phyloP scores from a whole-genome alignment of 225 moss, liverwort and hornwort species.

The Polytrichum formosum region DNA sequence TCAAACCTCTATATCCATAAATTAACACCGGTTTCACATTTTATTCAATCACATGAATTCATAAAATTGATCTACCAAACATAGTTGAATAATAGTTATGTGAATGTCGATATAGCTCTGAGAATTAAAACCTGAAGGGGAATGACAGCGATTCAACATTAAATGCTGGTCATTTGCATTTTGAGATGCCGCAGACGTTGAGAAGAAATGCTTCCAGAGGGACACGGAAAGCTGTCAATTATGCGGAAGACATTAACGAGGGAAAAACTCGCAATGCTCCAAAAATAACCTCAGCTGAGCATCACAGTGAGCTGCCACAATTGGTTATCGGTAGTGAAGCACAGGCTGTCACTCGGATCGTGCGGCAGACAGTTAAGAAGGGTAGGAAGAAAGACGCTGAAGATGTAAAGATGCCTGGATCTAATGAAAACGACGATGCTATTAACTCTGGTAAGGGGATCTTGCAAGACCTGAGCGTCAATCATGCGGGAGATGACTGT shows the following conservation, averaged over 20 bases:
- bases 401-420: not conserved
- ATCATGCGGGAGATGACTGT: too few species aligned
- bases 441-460: too few species aligned
- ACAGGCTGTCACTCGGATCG: not conserved
- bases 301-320: constrained; percentile 1
- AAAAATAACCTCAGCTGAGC: not conserved
- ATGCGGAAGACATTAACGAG: constrained; percentile 11
- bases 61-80: too few species aligned
- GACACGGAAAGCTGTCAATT: constrained; percentile 21
- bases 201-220: constrained; percentile 23
- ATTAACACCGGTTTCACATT: too few species aligned
- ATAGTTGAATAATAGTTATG: too few species aligned
- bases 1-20: too few species aligned
- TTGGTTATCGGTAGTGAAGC: not conserved
- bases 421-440: too few species aligned
- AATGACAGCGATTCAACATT: too few species aligned
- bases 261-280: not conserved
- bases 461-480: not conserved
- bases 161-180: not conserved
- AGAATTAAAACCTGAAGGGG: too few species aligned
- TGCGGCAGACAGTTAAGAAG: constrained; percentile 15
- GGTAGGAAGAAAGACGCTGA: constrained; percentile 13
- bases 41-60: too few species aligned
- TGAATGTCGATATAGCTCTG: too few species aligned
- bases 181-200: constrained; percentile 5